Percentiles rank a stretch among this genome's conserved stretches.
Conservation (phyloP, 108 stramenopile genomes). For the Pelagomonas calceolata region DNA sequence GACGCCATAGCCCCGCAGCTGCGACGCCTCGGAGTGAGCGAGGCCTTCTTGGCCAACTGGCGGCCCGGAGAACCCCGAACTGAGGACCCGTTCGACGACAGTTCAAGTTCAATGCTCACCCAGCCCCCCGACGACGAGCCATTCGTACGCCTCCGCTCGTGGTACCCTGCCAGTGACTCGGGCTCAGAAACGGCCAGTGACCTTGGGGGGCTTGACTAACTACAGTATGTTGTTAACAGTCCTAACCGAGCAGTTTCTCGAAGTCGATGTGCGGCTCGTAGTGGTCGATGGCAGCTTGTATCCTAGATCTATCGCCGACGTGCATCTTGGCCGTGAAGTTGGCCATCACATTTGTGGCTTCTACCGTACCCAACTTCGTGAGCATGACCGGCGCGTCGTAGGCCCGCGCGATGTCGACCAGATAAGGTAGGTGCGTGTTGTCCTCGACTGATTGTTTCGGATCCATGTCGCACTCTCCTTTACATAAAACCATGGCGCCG, state of each 20-base stretch:
- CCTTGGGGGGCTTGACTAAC: too few relatives aligned
- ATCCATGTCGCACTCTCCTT: conserved; percentile 43
- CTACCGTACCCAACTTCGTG: conserved; percentile 48
- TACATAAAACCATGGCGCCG: conserved; percentile 57
- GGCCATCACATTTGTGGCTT: conserved; percentile 62
- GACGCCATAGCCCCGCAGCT: too few relatives aligned
- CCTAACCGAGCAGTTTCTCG: conserved; percentile 57
- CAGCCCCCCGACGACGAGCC: too few relatives aligned
- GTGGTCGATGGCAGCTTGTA: conserved; percentile 68
- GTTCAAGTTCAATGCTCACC: too few relatives aligned
- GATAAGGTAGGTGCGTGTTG: conserved; percentile 37
- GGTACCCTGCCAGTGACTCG: too few relatives aligned
- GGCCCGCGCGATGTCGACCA: conserved; percentile 53
- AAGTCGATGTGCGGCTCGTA: conserved; percentile 84
- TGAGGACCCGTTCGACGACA: too few relatives aligned
- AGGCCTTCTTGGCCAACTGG: too few relatives aligned
- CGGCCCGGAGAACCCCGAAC: too few relatives aligned
- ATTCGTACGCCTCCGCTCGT: too few relatives aligned
- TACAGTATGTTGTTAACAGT: too few relatives aligned
- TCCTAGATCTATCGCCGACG: conserved; percentile 66
- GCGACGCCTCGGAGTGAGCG: too few relatives aligned
- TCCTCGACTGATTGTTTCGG: neutral
- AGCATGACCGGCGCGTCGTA: conserved; percentile 64
- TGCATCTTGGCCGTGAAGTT: conserved; percentile 79
- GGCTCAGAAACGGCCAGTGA: too few relatives aligned